Evolutionary conservation across 2,329 filamentous ascomycete species (phyloP).

Genomic region (Orbilia blumenaviensis): DNA sequence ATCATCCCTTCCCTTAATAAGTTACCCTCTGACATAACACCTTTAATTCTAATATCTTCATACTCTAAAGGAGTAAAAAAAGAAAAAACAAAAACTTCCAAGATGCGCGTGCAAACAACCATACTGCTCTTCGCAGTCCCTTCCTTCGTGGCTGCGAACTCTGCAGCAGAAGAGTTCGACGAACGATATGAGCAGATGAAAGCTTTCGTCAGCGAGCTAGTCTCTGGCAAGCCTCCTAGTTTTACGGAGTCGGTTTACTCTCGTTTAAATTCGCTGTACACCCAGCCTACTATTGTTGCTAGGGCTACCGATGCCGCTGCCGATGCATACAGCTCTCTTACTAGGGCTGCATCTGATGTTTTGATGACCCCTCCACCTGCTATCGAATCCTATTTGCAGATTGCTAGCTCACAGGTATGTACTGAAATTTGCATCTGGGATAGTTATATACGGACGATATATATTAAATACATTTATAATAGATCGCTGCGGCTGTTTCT

Average conservation of each 20-base stretch:
- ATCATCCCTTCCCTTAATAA: not conserved
- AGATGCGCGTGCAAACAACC: slow-evolving; percentile 38
- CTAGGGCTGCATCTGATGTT: slow-evolving; percentile 62
- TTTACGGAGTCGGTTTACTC: slow-evolving; percentile 83
- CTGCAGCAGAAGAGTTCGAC: slow-evolving; percentile 26
- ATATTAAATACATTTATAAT: slow-evolving; percentile 55
- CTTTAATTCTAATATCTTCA: not conserved
- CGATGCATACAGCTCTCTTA: slow-evolving; percentile 63
- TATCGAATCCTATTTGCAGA: slow-evolving; percentile 68
- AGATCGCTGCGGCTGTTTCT: slow-evolving; percentile 68
- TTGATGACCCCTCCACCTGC: slow-evolving; percentile 69
- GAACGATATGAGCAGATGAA: slow-evolving; percentile 73
- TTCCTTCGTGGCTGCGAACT: slow-evolving; percentile 29
- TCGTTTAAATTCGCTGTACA: slow-evolving; percentile 75
- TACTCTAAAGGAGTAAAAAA: not conserved
- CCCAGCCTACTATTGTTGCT: slow-evolving; percentile 67
- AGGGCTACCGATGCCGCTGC: slow-evolving; percentile 57
- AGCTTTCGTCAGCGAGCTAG: slow-evolving; percentile 77
- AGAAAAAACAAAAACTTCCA: not conserved
- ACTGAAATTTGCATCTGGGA: not conserved
- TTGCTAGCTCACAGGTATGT: slow-evolving; percentile 68
- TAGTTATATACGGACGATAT: not conserved
- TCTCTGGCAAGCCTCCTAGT: slow-evolving; percentile 78
- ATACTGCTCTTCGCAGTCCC: slow-evolving; percentile 37
- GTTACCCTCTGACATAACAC: not conserved